Evolutionary conservation across 805 yeast species (phyloP).

Genomic region (Lipomyces mesembrius): DNA sequence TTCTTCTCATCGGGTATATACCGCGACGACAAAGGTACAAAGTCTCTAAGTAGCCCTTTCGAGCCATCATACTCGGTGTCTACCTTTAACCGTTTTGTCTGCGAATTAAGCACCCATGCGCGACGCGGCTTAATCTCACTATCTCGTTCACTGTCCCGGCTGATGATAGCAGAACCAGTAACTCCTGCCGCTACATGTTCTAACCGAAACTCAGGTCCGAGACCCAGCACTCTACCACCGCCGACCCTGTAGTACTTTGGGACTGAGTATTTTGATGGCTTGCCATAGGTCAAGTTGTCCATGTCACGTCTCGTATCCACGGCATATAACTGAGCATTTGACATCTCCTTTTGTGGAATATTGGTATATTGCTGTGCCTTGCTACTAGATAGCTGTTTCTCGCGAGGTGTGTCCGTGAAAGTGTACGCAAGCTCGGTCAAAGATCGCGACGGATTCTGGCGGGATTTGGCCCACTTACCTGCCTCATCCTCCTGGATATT

Average conservation of each 20-base stretch:
- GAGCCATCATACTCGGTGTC: neutral
- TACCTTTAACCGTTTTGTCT: slow-evolving; percentile 5
- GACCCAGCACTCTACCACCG: slow-evolving; percentile 27
- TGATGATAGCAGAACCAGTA: neutral
- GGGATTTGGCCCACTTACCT: neutral
- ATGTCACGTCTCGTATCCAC: slow-evolving; percentile 16
- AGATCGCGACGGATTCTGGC: neutral
- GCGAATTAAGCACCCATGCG: slow-evolving; percentile 7
- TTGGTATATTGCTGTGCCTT: neutral
- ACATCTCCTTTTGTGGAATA: slow-evolving; percentile 1
- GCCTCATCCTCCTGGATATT: neutral
- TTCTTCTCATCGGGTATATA: neutral
- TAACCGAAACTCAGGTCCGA: slow-evolving; percentile 10
- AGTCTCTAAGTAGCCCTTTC: neutral
- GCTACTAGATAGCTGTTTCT: neutral
- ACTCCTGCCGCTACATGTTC: neutral
- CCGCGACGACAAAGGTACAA: neutral
- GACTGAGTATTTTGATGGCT: slow-evolving; percentile 16
- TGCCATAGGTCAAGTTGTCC: slow-evolving; percentile 17
- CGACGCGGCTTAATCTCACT: neutral
- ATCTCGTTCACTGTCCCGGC: neutral
- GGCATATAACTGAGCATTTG: slow-evolving; percentile 15
- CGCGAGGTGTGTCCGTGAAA: neutral
- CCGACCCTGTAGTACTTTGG: slow-evolving; percentile 27
- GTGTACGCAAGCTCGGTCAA: neutral